phyloP scores from a whole-genome alignment of 192 early-diverging fungal genomes.

The Coemansia asiatica region DNA sequence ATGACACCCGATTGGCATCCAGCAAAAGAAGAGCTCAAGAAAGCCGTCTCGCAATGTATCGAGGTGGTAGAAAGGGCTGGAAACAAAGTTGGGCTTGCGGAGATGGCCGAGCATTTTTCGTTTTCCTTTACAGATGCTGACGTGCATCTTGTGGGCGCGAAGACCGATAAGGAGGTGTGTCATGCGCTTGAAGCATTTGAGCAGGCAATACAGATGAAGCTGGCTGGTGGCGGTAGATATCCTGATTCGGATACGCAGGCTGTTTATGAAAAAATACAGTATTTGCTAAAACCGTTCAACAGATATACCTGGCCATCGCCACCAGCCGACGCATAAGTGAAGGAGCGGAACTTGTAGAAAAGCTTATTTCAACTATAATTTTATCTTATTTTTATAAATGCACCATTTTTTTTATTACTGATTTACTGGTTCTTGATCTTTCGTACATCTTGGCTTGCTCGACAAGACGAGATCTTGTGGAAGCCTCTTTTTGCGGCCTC shows the following conservation, averaged over 20 bases:
- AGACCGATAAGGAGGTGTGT: conserved; percentile 23
- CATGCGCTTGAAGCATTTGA: conserved; percentile 29
- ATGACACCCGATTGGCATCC: conserved; percentile 71
- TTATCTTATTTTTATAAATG: no score
- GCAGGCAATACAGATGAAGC: conserved; percentile 10
- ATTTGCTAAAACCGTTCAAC: conserved; percentile 31
- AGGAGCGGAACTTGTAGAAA: not conserved
- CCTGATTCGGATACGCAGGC: conserved; percentile 9
- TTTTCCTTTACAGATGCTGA: conserved; percentile 29
- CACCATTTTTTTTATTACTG: not conserved
- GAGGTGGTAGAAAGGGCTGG: conserved; percentile 32
- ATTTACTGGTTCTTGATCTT: not conserved
- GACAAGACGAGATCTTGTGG: no score
- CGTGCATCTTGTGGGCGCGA: conserved; percentile 43
- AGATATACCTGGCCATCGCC: conserved; percentile 51
- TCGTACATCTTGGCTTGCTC: not conserved
- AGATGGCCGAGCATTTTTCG: conserved; percentile 57
- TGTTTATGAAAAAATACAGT: conserved; percentile 20
- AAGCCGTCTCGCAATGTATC: conserved; percentile 55
- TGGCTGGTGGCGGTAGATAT: conserved; percentile 15
- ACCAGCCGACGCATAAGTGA: conserved; percentile 19
- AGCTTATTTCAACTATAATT: not conserved
- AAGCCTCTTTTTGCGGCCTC: conserved; percentile 43
- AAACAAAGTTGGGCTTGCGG: conserved; percentile 49
- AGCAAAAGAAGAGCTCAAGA: conserved; percentile 54